Evolutionary conservation across 2,329 filamentous ascomycete genomes (phyloP).

Genomic region (Ascochyta clinopodiicola): DNA sequence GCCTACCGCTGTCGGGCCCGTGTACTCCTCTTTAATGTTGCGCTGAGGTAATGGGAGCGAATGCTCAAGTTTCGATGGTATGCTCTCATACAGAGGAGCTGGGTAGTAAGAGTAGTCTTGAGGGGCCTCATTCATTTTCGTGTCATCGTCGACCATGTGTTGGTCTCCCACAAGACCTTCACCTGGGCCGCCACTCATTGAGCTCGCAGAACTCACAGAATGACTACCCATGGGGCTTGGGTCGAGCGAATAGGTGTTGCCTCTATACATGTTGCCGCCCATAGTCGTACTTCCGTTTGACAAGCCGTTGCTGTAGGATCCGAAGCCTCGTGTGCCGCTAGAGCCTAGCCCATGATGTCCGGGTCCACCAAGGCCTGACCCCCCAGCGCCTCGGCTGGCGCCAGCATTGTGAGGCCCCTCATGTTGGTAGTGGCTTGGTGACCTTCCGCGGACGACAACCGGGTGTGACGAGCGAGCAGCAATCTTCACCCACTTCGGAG

Average conservation of each 20-base stretch:
- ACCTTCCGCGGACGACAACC: conserved; percentile 51
- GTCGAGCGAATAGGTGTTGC: conserved; percentile 47
- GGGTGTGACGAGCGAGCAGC: conserved; percentile 45
- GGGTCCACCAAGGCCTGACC: conserved; percentile 38
- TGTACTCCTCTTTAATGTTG: conserved; percentile 53
- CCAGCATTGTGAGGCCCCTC: conserved; percentile 53
- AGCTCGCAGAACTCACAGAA: conserved; percentile 54
- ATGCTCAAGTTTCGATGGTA: conserved; percentile 42
- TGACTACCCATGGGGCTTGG: conserved; percentile 50
- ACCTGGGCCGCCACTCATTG: conserved; percentile 48
- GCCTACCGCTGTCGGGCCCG: conserved; percentile 37
- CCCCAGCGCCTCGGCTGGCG: conserved; percentile 42
- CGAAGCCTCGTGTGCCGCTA: conserved; percentile 60
- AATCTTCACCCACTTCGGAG: conserved; percentile 47
- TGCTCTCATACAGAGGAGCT: conserved; percentile 51
- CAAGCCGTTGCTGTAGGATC: conserved; percentile 41
- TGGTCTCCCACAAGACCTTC: conserved; percentile 53
- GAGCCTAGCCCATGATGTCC: conserved; percentile 69
- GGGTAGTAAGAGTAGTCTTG: conserved; percentile 58
- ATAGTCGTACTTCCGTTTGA: conserved; percentile 40
- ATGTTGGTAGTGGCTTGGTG: conserved; percentile 54
- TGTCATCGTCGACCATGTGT: conserved; percentile 47
- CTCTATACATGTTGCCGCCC: conserved; percentile 44
- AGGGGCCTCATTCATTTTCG: conserved; percentile 50
- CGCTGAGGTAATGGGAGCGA: conserved; percentile 44